phyloP scores from a whole-genome alignment of 2,329 filamentous ascomycete genomes.

The Plectosphaerella sp. region DNA sequence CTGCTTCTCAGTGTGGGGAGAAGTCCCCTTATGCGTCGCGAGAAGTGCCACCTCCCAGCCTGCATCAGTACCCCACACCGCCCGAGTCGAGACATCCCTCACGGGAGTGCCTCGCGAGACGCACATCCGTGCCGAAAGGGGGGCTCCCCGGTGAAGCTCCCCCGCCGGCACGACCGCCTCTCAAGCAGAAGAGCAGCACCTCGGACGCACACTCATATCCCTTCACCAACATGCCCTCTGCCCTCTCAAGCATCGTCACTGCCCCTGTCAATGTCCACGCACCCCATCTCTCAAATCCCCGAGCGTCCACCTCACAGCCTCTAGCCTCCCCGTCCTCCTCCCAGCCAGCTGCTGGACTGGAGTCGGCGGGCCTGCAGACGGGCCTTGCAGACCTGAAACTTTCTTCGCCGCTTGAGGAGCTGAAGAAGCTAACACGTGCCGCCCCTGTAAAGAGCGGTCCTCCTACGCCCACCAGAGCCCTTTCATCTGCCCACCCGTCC shows the following conservation, averaged over 20 bases:
- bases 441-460: conserved; percentile 82
- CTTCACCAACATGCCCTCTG: conserved; percentile 45
- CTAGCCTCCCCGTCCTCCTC: conserved; percentile 47
- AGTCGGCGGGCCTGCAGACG: conserved; percentile 12
- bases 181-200: conserved; percentile 34
- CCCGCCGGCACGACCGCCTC: conserved; percentile 26
- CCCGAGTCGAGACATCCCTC: conserved; percentile 14
- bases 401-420: conserved; percentile 62
- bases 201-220: conserved; percentile 37
- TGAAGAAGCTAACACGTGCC: conserved; percentile 87
- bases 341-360: conserved; percentile 30
- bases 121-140: conserved; percentile 17
- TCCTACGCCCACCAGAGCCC: conserved; percentile 82
- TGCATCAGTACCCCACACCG: conserved; percentile 13
- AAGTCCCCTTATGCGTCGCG: not conserved
- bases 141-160: conserved; percentile 25
- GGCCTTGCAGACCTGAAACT: conserved; percentile 36
- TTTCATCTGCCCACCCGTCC: conserved; percentile 59
- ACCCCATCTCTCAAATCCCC: conserved; percentile 64
- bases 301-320: conserved; percentile 41
- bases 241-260: conserved; percentile 61
- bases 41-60: not conserved
- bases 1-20: not conserved
- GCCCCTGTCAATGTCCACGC: conserved; percentile 57
- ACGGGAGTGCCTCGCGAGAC: conserved; percentile 20